Percentiles rank a stretch among this genome's conserved stretches.
Conservation (phyloP, 257 asterid genomes). For the Galeopsis tetrahit region DNA sequence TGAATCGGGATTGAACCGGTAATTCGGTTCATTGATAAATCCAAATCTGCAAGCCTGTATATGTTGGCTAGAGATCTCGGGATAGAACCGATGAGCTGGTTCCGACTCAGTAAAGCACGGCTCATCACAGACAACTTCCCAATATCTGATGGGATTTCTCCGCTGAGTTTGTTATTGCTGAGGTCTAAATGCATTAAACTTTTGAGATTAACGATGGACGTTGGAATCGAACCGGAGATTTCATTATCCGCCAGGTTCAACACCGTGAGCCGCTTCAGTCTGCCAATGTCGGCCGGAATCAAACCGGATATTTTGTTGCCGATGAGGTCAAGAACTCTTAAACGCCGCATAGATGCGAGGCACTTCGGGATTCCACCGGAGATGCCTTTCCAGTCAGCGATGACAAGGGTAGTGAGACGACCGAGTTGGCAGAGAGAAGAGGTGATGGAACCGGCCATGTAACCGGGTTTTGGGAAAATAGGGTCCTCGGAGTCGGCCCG, state of each 20-base stretch:
- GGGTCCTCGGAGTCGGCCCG: constrained; percentile 89
- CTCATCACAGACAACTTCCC: constrained; percentile 82
- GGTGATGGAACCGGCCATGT: constrained; percentile 75
- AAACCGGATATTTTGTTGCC: constrained; percentile 73
- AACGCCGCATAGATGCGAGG: constrained; percentile 52
- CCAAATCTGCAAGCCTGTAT: constrained; percentile 70
- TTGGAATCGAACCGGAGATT: constrained; percentile 68
- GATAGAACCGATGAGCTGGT: constrained; percentile 69
- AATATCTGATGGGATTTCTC: constrained; percentile 60
- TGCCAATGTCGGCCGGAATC: constrained; percentile 69
- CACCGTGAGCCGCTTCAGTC: constrained; percentile 58
- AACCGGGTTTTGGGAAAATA: constrained; percentile 65
- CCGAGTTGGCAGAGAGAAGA: constrained; percentile 67
- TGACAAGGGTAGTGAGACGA: constrained; percentile 62
- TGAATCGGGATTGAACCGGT: constrained; percentile 64
- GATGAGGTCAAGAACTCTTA: constrained; percentile 67
- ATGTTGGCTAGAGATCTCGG: constrained; percentile 59
- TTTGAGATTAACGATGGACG: constrained; percentile 60
- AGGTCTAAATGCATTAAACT: constrained; percentile 77
- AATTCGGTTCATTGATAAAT: constrained; percentile 61
- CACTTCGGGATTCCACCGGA: constrained; percentile 75
- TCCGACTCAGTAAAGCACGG: constrained; percentile 67
- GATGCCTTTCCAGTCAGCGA: constrained; percentile 81
- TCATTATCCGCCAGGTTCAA: constrained; percentile 75
- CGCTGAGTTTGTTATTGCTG: constrained; percentile 59